Base-by-base conservation (phyloP, 78 protist species). In the Dictyostelium capitatum region DNA sequence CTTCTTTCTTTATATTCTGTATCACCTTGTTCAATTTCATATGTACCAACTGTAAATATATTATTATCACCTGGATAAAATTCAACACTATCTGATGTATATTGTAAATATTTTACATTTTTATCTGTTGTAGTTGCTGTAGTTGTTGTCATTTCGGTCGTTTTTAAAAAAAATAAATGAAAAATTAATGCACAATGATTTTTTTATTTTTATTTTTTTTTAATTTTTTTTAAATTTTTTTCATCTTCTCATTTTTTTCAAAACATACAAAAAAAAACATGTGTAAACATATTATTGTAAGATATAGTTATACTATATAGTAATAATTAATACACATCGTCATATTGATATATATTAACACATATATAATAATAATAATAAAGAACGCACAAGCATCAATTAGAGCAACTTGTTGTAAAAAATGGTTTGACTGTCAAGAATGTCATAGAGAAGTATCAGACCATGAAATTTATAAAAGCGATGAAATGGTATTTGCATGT, bases 351-450 rank as follows among this genome's bases (percentile, higher is more conserved):
- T 51, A 74, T 74, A 14, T 20, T 74, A 5, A 43, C 6, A 70
- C 11, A 43, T 70, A 8, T 14, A 43, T 4, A 70, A 19, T 12
- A 43, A 43, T 7, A 46, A 12, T 19, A 72, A 54, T 59, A 56
- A 56, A 75, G 83, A 97, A 97, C 41, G 97, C 96, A 43, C 98
- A 96, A 89, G 97, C 89, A 37, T 54, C 97, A 64, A 84, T 97
- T 32, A 90, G 97, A 62, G 95, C 98, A 9, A 54, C 70, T 17
- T 97, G 98, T 95, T 97, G 98, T 94, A 94, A 89, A 9, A 95
- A 70, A 73, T 97, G 98, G 98, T 95, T 83, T 65, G 98, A 97
- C 70, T 97, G 98, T 79, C 80, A 97, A 30, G 95, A 95, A 51
- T 97, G 98, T 92, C 98, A 97, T 78, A 94, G 56, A n/a, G 97